Evolutionary conservation across 768 basidiomycete genomes (phyloP).

Genomic region (Hypsizygus marmoreus): DNA sequence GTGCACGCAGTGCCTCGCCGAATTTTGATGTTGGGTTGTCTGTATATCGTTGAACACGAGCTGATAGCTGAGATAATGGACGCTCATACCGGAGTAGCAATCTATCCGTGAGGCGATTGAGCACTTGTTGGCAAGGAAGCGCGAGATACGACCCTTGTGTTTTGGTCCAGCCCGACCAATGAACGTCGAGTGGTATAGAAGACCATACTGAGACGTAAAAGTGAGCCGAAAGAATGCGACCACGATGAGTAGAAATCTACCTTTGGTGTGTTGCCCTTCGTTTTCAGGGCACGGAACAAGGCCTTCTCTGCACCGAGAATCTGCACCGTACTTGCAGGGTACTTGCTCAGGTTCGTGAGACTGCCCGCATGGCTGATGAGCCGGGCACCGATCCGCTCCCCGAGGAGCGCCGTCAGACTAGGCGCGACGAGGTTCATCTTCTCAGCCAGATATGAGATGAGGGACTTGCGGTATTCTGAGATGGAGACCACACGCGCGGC

Average conservation of each 20-base stretch:
- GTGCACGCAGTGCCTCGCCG: constrained; percentile 89
- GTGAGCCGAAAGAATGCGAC: not conserved
- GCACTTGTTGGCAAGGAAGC: constrained; percentile 99
- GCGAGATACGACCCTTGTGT: constrained; percentile 95
- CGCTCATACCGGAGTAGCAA: constrained; percentile 76
- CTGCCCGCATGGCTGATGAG: constrained; percentile 96
- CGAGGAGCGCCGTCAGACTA: constrained; percentile 85
- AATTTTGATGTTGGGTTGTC: constrained; percentile 89
- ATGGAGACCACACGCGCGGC: constrained; percentile 89
- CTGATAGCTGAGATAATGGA: not conserved
- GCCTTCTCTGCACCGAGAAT: constrained; percentile 99
- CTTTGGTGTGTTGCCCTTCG: constrained; percentile 98
- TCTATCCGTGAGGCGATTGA: constrained; percentile 97
- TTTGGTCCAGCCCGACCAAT: constrained; percentile 94
- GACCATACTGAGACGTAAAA: constrained; percentile 69
- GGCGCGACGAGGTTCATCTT: constrained; percentile 99
- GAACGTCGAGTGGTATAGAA: constrained; percentile 96
- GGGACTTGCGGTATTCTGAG: constrained; percentile 89
- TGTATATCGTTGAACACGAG: constrained; percentile 24
- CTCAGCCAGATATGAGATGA: constrained; percentile 85
- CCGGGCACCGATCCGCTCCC: constrained; percentile 89
- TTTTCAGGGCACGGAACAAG: constrained; percentile 95
- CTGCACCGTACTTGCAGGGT: constrained; percentile 97
- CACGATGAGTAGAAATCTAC: constrained; percentile 37
- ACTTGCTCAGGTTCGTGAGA: constrained; percentile 95